Base-by-base conservation (phyloP, 208 protist genomes). In the Acanthamoeba culbertsoni region DNA sequence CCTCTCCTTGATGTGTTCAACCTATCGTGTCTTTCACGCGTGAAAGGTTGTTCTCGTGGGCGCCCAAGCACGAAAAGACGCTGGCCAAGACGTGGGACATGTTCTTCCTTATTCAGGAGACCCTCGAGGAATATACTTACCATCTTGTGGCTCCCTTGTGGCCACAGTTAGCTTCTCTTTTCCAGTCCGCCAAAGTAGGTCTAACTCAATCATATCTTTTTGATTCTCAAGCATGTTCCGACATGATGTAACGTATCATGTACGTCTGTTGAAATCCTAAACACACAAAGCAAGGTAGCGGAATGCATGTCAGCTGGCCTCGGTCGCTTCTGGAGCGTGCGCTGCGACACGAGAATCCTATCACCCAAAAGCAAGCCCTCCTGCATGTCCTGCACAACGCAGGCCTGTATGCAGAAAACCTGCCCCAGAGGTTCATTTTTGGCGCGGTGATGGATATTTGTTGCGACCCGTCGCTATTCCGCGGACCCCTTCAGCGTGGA, bases 81-180 rank as follows among this genome's bases (percentile, higher is more conserved):
- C 46, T 20, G 43, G 42, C 37, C 37, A 82, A 82, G 71, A 23
- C 7, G 43, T 82, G 71, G 71, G 71, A 82, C n/a, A 82, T 37
- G 23, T 82, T 82, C 43, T 82, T 82, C 43, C 43, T 82, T 28
- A 23, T 82, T 31, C 71, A 82, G 43, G 71, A 82, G 43, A 51
- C 71, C n/a, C 43, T 82, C 42, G 71, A 82, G 71, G 71, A 82
- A 31, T 82, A 55, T 37, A 82, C 40, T 31, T 82, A 82, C 71
- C 71, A 82, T 31, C 43, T 82, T n/a, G 71, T 82, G 43, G 71
- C 14, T 2, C 71, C 71, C 23, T n/a, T 82, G 43, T 82, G 71
- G 71, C 31, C 71, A 6, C 71, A 48, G 35, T 16, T 82, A 1
- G 7, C 42, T 0, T 20, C 37, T 14, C 71, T 82, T 16, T 82